A percentile compares a stretch with the other conserved stretches of the same genome.
Conservation (phyloP, 495 filamentous ascomycete species). For the Aspergillus homomorphus region DNA sequence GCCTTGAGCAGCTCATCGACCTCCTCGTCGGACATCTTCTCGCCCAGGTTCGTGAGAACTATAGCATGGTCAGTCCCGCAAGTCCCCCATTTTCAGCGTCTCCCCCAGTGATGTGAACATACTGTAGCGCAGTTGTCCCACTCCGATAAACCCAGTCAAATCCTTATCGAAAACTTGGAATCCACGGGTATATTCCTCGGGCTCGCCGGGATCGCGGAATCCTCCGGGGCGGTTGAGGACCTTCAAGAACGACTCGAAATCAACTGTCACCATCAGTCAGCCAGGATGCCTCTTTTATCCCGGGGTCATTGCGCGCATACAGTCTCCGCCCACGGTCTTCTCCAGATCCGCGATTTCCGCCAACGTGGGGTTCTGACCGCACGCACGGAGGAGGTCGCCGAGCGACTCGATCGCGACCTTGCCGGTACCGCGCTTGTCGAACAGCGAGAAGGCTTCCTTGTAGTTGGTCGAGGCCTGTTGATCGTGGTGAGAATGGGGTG, state of each 20-base stretch:
- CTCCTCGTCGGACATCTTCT: constrained; percentile 98
- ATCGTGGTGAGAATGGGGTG: constrained; percentile 34
- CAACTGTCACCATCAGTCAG: constrained; percentile 55
- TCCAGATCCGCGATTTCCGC: constrained; percentile 88
- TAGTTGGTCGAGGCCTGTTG: constrained; percentile 95
- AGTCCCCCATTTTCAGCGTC: not conserved
- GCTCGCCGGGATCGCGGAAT: constrained; percentile 96
- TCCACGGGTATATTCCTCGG: constrained; percentile 94
- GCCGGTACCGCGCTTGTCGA: constrained; percentile 95
- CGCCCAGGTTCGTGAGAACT: constrained; percentile 93
- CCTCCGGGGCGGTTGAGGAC: constrained; percentile 95
- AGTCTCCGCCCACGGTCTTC: constrained; percentile 81
- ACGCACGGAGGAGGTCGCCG: constrained; percentile 91
- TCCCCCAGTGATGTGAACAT: constrained; percentile 21
- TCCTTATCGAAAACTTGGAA: constrained; percentile 99
- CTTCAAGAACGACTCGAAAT: constrained; percentile 95
- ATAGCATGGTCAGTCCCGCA: constrained; percentile 2
- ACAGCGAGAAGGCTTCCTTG: constrained; percentile 99
- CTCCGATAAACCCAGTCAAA: constrained; percentile 94
- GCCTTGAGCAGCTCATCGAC: constrained; percentile 97
- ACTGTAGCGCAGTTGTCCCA: constrained; percentile 93
- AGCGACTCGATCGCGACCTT: constrained; percentile 82
- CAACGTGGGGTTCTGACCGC: constrained; percentile 95
- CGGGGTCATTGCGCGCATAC: constrained; percentile 51
- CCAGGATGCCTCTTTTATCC: not conserved